Evolutionary conservation across 2,329 filamentous ascomycete genomes (phyloP).

Genomic region (Stagonosporopsis cucurbitacearum): DNA sequence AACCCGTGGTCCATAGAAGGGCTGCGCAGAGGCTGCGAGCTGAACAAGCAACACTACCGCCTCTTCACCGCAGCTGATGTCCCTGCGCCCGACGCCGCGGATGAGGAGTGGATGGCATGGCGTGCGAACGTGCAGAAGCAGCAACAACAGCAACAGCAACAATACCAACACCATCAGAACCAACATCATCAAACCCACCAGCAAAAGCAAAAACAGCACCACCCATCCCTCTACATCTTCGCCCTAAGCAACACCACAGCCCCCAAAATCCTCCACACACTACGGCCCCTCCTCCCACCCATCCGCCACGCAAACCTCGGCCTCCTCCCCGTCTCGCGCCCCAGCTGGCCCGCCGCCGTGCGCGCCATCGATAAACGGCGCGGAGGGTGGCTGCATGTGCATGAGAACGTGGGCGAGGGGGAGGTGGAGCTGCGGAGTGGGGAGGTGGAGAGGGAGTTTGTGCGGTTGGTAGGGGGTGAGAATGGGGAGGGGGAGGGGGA

Average conservation of each 20-base stretch:
- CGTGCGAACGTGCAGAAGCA: neutral
- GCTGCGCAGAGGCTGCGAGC: slow-evolving; percentile 48
- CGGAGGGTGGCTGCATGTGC: slow-evolving; percentile 66
- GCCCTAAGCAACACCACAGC: slow-evolving; percentile 51
- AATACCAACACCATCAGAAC: neutral
- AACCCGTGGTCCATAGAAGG: slow-evolving; percentile 65
- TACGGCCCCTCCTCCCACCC: slow-evolving; percentile 31
- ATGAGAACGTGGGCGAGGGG: slow-evolving; percentile 62
- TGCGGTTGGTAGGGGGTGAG: slow-evolving; percentile 42
- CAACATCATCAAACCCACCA: too few species aligned
- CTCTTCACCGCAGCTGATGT: slow-evolving; percentile 2
- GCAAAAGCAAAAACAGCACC: neutral
- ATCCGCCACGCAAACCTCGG: slow-evolving; percentile 67
- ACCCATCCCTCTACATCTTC: slow-evolving; percentile 48
- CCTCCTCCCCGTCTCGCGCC: slow-evolving; percentile 60
- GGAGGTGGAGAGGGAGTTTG: slow-evolving; percentile 52
- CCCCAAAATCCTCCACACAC: neutral
- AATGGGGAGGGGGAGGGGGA: slow-evolving; percentile 17
- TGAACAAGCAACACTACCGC: slow-evolving; percentile 49
- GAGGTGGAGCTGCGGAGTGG: slow-evolving; percentile 34
- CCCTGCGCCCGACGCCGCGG: neutral
- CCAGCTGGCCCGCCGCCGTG: slow-evolving; percentile 59
- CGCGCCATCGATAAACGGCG: slow-evolving; percentile 52
- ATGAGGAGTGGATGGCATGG: slow-evolving; percentile 1
- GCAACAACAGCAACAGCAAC: neutral